These are phyloP conservation scores for Metarhizium robertsii DNA, from an alignment of 2,329 filamentous ascomycete genomes.

Conservation along the genomic window DNA sequence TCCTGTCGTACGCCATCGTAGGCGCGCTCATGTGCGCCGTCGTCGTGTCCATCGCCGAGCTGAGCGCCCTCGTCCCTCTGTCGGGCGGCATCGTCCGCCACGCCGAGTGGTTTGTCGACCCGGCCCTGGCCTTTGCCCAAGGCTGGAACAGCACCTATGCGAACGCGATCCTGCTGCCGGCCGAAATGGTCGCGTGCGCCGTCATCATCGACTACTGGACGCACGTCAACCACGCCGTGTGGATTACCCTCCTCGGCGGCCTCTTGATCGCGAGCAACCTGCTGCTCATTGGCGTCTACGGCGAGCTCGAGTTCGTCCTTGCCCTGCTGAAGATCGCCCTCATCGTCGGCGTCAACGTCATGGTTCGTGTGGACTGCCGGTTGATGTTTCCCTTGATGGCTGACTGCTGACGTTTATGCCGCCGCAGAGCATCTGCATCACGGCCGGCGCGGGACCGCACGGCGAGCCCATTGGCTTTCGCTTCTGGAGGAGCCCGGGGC, in stretches of 20 bases:
- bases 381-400: too few species aligned
- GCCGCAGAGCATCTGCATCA: conserved; percentile 7
- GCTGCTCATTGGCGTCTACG: conserved; percentile 49
- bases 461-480: conserved; percentile 50
- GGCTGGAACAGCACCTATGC: conserved; percentile 44
- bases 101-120: conserved; percentile 50
- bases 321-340: conserved; percentile 48
- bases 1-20: conserved; percentile 45
- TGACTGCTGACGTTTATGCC: too few species aligned
- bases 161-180: conserved; percentile 40
- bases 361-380: conserved; percentile 25
- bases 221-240: conserved; percentile 40
- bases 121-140: conserved; percentile 40
- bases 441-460: conserved; percentile 12
- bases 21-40: conserved; percentile 39
- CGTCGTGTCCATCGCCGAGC: conserved; percentile 49
- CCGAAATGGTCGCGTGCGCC: conserved; percentile 44
- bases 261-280: conserved; percentile 41
- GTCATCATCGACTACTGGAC: conserved; percentile 37
- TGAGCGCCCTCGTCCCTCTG: conserved; percentile 50
- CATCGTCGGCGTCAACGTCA: conserved; percentile 54
- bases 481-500: conserved; percentile 50
- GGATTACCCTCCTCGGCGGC: conserved; percentile 47
- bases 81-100: conserved; percentile 57
- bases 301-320: conserved; percentile 50